Evolutionary conservation across 2,329 filamentous ascomycete species (phyloP).

Genomic region (Ophiostoma piceae): DNA sequence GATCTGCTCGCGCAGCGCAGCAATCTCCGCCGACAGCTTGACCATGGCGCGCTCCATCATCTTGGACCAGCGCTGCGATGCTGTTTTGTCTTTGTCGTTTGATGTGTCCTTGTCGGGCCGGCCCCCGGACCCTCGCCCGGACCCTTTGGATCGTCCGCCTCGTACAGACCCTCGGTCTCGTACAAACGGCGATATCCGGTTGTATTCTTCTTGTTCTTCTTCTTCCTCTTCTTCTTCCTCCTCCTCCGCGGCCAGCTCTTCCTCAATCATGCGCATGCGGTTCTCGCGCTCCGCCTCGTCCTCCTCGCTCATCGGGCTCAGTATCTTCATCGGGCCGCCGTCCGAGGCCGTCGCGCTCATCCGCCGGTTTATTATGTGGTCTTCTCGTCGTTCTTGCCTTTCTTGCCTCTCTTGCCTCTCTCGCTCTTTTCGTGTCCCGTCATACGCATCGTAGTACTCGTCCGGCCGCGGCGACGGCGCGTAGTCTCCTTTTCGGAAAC

Average conservation of each 20-base stretch:
- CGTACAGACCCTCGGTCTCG: neutral
- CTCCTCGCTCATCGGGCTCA: conserved; percentile 82
- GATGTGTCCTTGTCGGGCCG: neutral
- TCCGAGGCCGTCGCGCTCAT: conserved; percentile 17
- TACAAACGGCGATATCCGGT: neutral
- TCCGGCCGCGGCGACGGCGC: conserved; percentile 21
- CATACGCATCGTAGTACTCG: conserved; percentile 22
- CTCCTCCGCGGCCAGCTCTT: conserved; percentile 38
- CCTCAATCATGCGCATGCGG: conserved; percentile 39
- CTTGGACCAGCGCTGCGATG: conserved; percentile 56
- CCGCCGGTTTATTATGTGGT: conserved; percentile 11
- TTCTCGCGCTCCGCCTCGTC: conserved; percentile 60
- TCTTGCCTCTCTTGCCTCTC: neutral
- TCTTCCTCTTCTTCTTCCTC: conserved; percentile 40
- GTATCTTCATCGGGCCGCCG: conserved; percentile 56
- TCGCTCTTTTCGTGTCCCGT: conserved; percentile 9
- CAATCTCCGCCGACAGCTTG: conserved; percentile 86
- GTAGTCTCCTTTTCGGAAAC: conserved; percentile 45
- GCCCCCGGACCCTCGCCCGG: neutral
- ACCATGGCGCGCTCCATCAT: conserved; percentile 81
- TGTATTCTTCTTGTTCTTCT: neutral
- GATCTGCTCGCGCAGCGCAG: conserved; percentile 86
- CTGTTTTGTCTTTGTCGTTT: neutral
- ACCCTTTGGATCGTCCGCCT: neutral
- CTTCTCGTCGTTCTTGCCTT: neutral